Percentiles rank a stretch among this genome's conserved stretches.
These are phyloP conservation scores for Gossypium mustelinum DNA, from an alignment of 345 rosid genomes.

Conservation along the genomic window DNA sequence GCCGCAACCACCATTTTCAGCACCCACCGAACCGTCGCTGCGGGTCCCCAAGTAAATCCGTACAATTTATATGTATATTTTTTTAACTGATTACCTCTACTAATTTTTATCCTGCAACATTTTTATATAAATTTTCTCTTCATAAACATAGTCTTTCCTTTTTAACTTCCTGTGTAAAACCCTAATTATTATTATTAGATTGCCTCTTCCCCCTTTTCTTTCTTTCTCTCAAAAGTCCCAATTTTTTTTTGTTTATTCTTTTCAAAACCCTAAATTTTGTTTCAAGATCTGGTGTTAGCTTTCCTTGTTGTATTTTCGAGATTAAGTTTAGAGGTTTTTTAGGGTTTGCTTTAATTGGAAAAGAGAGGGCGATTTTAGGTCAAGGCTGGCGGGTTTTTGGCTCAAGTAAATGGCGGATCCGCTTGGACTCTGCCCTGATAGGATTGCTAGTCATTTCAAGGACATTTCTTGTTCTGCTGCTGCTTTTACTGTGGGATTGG, in stretches of 20 bases:
- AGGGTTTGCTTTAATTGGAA: conserved; percentile 26
- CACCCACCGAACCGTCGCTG: not conserved
- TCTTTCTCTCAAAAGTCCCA: not conserved
- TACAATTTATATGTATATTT: not conserved
- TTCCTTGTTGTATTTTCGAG: not conserved
- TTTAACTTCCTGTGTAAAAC: conserved; percentile 18
- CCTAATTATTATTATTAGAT: conserved; percentile 28
- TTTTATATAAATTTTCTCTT: not conserved
- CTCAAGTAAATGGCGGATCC: conserved; percentile 66
- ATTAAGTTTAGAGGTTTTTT: not conserved
- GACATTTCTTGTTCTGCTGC: not conserved
- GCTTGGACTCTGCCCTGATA: conserved; percentile 42
- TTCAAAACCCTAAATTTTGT: conserved; percentile 12
- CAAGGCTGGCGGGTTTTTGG: conserved; percentile 37
- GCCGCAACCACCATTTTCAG: not conserved
- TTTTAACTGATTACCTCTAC: not conserved
- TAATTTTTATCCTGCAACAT: not conserved
- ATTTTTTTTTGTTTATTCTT: not conserved
- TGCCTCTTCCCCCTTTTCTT: not conserved
- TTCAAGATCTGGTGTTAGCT: conserved; percentile 15
- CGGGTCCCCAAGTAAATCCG: not conserved
- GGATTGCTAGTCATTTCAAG: conserved; percentile 8
- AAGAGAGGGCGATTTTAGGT: conserved; percentile 17
- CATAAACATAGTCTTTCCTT: not conserved
- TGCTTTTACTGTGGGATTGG: conserved; percentile 14